Evolutionary conservation across 192 early-diverging fungal species (phyloP).

Genomic region (Coemansia sp.): DNA sequence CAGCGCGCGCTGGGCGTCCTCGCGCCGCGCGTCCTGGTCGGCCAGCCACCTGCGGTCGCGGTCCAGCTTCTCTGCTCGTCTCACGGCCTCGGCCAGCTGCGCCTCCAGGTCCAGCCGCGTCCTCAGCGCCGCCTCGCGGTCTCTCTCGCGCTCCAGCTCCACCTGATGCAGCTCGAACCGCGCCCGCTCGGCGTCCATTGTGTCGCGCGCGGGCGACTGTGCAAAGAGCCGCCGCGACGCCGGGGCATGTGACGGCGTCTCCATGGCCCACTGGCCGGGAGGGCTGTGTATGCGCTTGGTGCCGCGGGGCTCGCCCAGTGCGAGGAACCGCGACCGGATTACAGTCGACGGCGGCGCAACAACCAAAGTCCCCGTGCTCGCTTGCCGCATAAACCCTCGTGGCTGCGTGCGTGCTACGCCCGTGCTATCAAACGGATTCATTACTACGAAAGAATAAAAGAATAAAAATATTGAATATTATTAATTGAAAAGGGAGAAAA

Average conservation of each 20-base stretch:
- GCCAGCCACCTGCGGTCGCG: slow-evolving; percentile 62
- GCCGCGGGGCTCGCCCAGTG: slow-evolving; percentile 28
- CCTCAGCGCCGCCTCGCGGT: slow-evolving; percentile 34
- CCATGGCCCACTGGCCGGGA: slow-evolving; percentile 16
- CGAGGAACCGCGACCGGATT: slow-evolving; percentile 45
- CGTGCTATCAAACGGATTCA: background rate
- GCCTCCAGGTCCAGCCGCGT: slow-evolving; percentile 33
- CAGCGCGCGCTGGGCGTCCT: slow-evolving; percentile 50
- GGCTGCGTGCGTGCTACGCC: slow-evolving; percentile 4
- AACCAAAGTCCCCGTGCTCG: background rate
- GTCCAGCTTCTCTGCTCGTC: slow-evolving; percentile 61
- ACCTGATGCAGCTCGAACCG: slow-evolving; percentile 44
- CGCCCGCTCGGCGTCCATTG: slow-evolving; percentile 29
- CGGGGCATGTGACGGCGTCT: slow-evolving; percentile 14
- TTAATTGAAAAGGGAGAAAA: background rate
- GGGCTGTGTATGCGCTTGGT: slow-evolving; percentile 44
- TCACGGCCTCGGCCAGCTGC: slow-evolving; percentile 35
- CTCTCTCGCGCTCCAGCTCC: slow-evolving; percentile 35
- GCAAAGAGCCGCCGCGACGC: background rate
- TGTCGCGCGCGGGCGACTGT: background rate
- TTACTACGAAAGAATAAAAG: background rate
- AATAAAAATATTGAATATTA: background rate
- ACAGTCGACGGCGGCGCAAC: slow-evolving; percentile 37
- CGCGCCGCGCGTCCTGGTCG: slow-evolving; percentile 58
- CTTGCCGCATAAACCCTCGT: slow-evolving; percentile 4